phyloP scores from a whole-genome alignment of 352 stramenopile species.

The Blastocystis sp. region DNA sequence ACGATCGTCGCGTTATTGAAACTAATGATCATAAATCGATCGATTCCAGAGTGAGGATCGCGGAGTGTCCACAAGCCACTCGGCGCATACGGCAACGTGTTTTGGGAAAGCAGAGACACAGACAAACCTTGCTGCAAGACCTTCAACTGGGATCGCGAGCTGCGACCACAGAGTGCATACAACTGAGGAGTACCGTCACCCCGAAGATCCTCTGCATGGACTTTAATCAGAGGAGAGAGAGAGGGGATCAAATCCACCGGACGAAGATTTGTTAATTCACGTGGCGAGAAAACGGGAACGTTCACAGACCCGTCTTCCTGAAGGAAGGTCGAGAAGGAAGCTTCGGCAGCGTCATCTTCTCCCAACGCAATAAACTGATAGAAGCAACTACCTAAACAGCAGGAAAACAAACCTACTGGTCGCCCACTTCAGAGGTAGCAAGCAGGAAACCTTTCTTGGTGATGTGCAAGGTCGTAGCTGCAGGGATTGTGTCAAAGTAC shows the following conservation, averaged over 20 bases:
- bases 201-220: constrained; percentile 80
- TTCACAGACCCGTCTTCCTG: constrained; percentile 17
- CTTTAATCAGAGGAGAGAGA: constrained; percentile 84
- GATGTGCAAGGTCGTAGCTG: constrained; percentile 83
- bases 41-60: not conserved
- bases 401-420: constrained; percentile 84
- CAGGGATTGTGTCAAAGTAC: constrained; percentile 91
- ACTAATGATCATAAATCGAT: constrained; percentile 93
- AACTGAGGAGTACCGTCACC: constrained; percentile 92
- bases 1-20: constrained; percentile 98
- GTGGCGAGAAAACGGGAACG: constrained; percentile 65
- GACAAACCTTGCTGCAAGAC: constrained; percentile 88
- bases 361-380: constrained; percentile 50
- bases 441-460: constrained; percentile 94
- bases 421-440: constrained; percentile 88
- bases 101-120: constrained; percentile 91
- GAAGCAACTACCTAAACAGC: not conserved
- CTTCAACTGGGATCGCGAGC: constrained; percentile 84
- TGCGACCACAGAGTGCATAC: constrained; percentile 86
- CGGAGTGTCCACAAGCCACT: constrained; percentile 86
- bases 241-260: constrained; percentile 74
- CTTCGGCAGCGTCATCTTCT: constrained; percentile 20
- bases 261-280: constrained; percentile 71
- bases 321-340: constrained; percentile 6
- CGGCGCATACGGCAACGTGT: constrained; percentile 85